Conservation (phyloP, 2,329 filamentous ascomycete species). For the Amauroascus niger region DNA sequence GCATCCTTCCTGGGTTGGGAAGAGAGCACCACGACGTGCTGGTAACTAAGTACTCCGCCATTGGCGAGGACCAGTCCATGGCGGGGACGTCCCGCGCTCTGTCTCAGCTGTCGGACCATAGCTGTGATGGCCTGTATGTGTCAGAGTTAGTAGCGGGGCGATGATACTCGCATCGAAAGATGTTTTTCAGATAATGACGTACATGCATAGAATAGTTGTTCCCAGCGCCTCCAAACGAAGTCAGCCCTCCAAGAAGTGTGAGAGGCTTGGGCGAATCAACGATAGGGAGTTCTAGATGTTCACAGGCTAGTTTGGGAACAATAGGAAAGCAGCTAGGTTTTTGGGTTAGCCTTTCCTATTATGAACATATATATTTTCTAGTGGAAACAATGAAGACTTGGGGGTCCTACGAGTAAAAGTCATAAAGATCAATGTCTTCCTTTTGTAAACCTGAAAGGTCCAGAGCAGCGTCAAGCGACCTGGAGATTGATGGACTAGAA, state of each 20-base stretch:
- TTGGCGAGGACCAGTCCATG: constrained; percentile 55
- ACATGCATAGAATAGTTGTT: constrained; percentile 65
- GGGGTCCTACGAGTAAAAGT: constrained; percentile 52
- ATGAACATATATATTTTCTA: neutral
- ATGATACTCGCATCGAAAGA: neutral
- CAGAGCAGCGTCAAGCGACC: constrained; percentile 48
- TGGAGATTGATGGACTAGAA: constrained; percentile 49
- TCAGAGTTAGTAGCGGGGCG: neutral
- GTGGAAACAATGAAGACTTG: neutral
- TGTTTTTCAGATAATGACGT: no score
- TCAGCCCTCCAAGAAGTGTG: constrained; percentile 55
- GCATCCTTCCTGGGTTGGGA: constrained; percentile 33
- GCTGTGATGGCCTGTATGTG: constrained; percentile 41
- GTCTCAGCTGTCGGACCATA: constrained; percentile 47
- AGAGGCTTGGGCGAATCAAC: constrained; percentile 42
- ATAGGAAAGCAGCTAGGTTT: constrained; percentile 55
- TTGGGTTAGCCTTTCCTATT: neutral
- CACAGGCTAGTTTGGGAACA: constrained; percentile 56
- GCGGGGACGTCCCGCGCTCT: constrained; percentile 30
- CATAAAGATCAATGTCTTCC: constrained; percentile 50
- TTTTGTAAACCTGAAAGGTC: constrained; percentile 39
- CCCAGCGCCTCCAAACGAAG: constrained; percentile 59
- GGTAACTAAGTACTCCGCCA: constrained; percentile 56
- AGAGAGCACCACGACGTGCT: constrained; percentile 53
- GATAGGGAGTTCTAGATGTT: constrained; percentile 49